Evolutionary conservation across 345 rosid species (phyloP), one percentile per base, ranked within the genome.

Genomic region (sweet orange (Citrus sinensis)): DNA sequence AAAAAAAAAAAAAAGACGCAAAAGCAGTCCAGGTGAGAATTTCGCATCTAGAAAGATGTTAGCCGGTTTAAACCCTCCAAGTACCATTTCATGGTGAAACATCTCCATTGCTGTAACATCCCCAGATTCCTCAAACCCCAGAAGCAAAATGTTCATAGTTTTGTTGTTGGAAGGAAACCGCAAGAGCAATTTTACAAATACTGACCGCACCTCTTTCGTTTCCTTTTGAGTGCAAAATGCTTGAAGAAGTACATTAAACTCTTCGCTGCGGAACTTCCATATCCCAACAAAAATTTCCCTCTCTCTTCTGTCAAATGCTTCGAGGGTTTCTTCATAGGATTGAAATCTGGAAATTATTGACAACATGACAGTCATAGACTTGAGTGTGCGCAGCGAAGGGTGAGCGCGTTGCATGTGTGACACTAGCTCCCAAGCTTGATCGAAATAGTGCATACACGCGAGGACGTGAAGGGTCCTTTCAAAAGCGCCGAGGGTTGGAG

Each of bases 381-480:
- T 92, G 9, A 82, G 83, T 6, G 87, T 93, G 27, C 92, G 85
- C 76, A 93, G 8, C 39, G 80, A 69, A 34, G 97, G 93, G 71
- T 84, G 83, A 0, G 51, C 16, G 4, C 63, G 80, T 49, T 79
- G 76, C 24, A 90, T 46, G 51, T 91, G 89, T 30, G 67, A 82
- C 96, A 92, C 89, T 74, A 95, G 82, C 30, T 81, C 90, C 99
- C 97, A 91, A 24, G 94, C 99, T 74, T 91, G 86, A 79, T 91
- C 94, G 67, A 95, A 90, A 73, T 92, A 95, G 13, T 96, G 87
- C 98, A 93, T 95, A 54, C 96, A 81, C 1, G 86, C 70, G 64
- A 95, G 94, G 40, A 93, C 88, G 81, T 93, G 98, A 40, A 95
- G 91, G 4, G 97, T 89, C 82, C 88, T 93, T 69, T 93, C 99